Base-by-base conservation (phyloP, 2,329 filamentous ascomycete species). In the Arthrobotrys conoides region DNA sequence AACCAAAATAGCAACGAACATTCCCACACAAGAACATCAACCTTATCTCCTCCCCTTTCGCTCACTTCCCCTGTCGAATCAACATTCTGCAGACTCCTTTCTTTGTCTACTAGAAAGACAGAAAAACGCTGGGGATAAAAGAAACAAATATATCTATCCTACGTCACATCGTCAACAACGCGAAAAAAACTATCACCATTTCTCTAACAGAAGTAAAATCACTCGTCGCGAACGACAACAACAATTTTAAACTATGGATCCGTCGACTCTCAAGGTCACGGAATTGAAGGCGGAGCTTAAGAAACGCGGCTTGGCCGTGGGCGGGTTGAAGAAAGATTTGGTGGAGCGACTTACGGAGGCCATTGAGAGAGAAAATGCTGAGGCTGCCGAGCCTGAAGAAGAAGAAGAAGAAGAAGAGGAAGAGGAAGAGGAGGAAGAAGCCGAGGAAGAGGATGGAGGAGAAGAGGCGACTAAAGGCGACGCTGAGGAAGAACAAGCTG, bases 251-350 rank as follows among this genome's bases (percentile, higher is more conserved):
- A 59, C 18, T 16, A 75, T 82, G 53, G 80, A 82, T 76, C 82
- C 81, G 30, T 57, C 80, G 44, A 80, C 79, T 8, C 87, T 91
- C 82, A 94, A 92, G 85, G 92, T 95, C 80, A 87, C 90, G 38
- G 91, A 94, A 82, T 88, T 95, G 75, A 92, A 91, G 84, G 89
- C 89, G 22, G 91, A 94, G 86, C 87, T 94, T 49, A 93, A 92
- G 85, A 87, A 87, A 75, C 89, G 92, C 80, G 90, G 90, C n/a
- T 88, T 94, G 46, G 86, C 90, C 5, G 88, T 90, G 79, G 88
- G 89, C 24, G 92, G 92, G 8, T 87, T 93, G 66, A 92, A 94
- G 83, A 87, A 90, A 24, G 92, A 91, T 76, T 88, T 94, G 57
- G 87, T 94, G 71, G 88, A 91, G 77, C 89, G 91, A 76, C 85